Percentiles rank a stretch among this genome's conserved stretches.
Evolutionary conservation across 1,284 basidiomycete genomes (phyloP).

Genomic region (Phylloboletellus chloephorus): DNA sequence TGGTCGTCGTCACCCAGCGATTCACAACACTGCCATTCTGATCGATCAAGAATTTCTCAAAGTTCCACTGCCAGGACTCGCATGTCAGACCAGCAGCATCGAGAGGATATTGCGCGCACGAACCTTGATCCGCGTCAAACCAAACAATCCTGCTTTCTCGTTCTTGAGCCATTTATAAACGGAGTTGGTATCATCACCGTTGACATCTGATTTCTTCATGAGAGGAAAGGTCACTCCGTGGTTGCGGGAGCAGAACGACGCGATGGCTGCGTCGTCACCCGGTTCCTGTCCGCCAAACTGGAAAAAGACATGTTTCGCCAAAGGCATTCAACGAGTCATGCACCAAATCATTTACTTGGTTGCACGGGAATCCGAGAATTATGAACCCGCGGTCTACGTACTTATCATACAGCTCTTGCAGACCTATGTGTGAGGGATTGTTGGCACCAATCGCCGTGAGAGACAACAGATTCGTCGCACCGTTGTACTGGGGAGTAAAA

Average conservation of each 20-base stretch:
- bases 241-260: constrained; percentile 65
- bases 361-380: constrained; percentile 88
- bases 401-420: constrained; percentile 81
- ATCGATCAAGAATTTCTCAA: constrained; percentile 71
- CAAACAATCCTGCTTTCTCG: constrained; percentile 69
- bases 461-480: constrained; percentile 25
- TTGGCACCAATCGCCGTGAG: background rate
- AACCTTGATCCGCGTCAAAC: constrained; percentile 75
- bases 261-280: constrained; percentile 61
- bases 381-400: constrained; percentile 73
- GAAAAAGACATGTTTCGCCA: background rate
- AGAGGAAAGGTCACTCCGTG: constrained; percentile 82
- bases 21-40: constrained; percentile 70
- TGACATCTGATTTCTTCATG: constrained; percentile 89
- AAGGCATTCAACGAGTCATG: background rate
- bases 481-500: constrained; percentile 86
- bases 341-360: constrained; percentile 57
- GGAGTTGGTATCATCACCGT: constrained; percentile 74
- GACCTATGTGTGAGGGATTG: constrained; percentile 38
- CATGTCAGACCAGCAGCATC: background rate
- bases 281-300: constrained; percentile 79
- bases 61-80: constrained; percentile 58
- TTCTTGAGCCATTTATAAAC: constrained; percentile 85
- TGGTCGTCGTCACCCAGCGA: constrained; percentile 78
- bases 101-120: constrained; percentile 13